A percentile compares a stretch with the other conserved stretches of the same genome.
phyloP scores from a whole-genome alignment of 306 rosid genomes.

The Vicia sativa region DNA sequence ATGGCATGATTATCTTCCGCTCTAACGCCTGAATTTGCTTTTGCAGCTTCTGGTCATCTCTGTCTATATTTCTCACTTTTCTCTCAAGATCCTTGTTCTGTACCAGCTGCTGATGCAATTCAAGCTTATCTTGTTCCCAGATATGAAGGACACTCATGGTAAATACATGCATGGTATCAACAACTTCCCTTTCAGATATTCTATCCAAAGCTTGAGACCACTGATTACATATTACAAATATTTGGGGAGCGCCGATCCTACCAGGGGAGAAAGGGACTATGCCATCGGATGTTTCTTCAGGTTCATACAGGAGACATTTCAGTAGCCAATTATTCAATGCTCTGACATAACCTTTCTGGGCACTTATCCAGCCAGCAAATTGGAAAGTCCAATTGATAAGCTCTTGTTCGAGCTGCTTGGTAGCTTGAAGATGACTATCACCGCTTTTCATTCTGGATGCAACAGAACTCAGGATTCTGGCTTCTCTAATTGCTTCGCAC shows the following conservation, averaged over 20 bases:
- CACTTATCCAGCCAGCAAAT: slow-evolving; percentile 85
- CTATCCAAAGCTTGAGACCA: slow-evolving; percentile 95
- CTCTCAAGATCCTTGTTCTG: slow-evolving; percentile 82
- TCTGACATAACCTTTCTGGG: slow-evolving; percentile 83
- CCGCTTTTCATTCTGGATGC: slow-evolving; percentile 74
- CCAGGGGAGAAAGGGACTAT: slow-evolving; percentile 90
- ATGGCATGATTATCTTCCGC: slow-evolving; percentile 58
- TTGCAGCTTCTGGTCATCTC: slow-evolving; percentile 85
- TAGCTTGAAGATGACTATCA: slow-evolving; percentile 70
- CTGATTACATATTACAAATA: slow-evolving; percentile 92
- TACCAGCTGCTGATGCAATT: slow-evolving; percentile 66
- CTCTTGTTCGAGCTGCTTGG: slow-evolving; percentile 76
- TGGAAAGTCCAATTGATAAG: slow-evolving; percentile 87
- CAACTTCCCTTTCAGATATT: slow-evolving; percentile 88
- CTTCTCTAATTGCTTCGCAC: slow-evolving; percentile 81
- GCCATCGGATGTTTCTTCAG: slow-evolving; percentile 93
- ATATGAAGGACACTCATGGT: slow-evolving; percentile 72
- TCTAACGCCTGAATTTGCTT: slow-evolving; percentile 89
- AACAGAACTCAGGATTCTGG: slow-evolving; percentile 73
- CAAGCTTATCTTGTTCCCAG: slow-evolving; percentile 86
- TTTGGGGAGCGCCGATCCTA: slow-evolving; percentile 86
- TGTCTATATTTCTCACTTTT: slow-evolving; percentile 70
- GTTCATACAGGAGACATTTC: slow-evolving; percentile 78
- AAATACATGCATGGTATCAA: slow-evolving; percentile 78
- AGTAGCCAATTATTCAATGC: slow-evolving; percentile 91